Conservation (phyloP, 495 filamentous ascomycete genomes). For the Penicillium daleae region DNA sequence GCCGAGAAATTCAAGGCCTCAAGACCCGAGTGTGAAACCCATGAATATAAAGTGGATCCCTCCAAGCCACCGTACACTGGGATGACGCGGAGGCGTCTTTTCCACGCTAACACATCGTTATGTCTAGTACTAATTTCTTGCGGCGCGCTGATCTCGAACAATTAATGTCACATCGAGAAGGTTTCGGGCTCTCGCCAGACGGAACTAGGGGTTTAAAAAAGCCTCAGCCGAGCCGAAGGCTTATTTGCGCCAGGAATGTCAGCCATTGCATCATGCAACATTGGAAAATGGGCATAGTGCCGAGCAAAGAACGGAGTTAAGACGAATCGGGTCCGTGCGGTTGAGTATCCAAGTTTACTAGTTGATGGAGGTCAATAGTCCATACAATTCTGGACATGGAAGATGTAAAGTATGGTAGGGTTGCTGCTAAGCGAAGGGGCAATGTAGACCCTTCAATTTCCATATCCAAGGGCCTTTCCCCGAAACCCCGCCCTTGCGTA, state of each 20-base stretch:
- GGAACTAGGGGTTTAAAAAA: constrained; percentile 7
- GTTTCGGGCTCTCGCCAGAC: neutral
- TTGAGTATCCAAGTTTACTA: constrained; percentile 6
- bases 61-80: neutral
- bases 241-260: neutral
- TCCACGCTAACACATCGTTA: too few species aligned
- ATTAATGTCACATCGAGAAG: constrained; percentile 5
- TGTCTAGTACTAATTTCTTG: neutral
- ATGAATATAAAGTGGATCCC: neutral
- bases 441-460: neutral
- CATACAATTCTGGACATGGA: neutral
- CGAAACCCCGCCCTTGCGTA: constrained; percentile 4
- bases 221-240: constrained; percentile 16
- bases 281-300: neutral
- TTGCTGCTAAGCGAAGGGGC: neutral
- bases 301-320: constrained; percentile 10
- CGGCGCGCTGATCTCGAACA: neutral
- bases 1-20: neutral
- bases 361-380: neutral
- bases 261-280: constrained; percentile 15
- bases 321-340: constrained; percentile 1
- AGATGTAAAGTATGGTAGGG: neutral
- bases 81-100: constrained; percentile 14
- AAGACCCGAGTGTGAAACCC: neutral
- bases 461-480: neutral